A percentile compares a stretch with the other conserved stretches of the same genome.
phyloP scores from a whole-genome alignment of 2,329 filamentous ascomycete species.

The Albifimbria verrucaria region DNA sequence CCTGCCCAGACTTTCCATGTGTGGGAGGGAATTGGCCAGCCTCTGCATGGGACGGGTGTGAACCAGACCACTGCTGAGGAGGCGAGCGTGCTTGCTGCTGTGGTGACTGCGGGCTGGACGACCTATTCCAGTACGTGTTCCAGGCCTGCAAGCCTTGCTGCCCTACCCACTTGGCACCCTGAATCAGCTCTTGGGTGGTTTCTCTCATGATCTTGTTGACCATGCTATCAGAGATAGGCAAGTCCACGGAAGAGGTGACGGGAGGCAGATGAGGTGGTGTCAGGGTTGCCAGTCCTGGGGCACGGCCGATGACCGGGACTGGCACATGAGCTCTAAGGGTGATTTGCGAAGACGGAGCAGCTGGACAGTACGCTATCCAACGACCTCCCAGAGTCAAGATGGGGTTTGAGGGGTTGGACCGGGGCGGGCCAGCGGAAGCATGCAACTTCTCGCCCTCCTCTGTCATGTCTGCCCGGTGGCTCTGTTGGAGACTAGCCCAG shows the following conservation, averaged over 20 bases:
- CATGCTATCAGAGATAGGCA: constrained; percentile 68
- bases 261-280: constrained; percentile 67
- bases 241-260: constrained; percentile 65
- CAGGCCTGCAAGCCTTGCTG: constrained; percentile 75
- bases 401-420: constrained; percentile 53
- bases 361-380: constrained; percentile 76
- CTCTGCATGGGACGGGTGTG: constrained; percentile 44
- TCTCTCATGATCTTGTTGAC: constrained; percentile 76
- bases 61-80: constrained; percentile 45
- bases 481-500: constrained; percentile 81
- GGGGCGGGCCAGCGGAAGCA: constrained; percentile 31
- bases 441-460: constrained; percentile 43
- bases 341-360: constrained; percentile 66
- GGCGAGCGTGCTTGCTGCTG: constrained; percentile 42
- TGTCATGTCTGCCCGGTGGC: constrained; percentile 42
- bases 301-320: constrained; percentile 51
- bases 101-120: constrained; percentile 37
- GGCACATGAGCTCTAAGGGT: constrained; percentile 65
- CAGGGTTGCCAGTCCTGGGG: constrained; percentile 55
- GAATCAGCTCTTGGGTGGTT: constrained; percentile 74
- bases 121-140: constrained; percentile 75
- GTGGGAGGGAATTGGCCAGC: constrained; percentile 67
- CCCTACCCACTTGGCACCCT: constrained; percentile 71
- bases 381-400: constrained; percentile 67
- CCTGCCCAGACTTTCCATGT: constrained; percentile 60